These are phyloP conservation scores for Irineochytrium annulatum DNA, from an alignment of 192 early-diverging fungal genomes.

Conservation along the genomic window DNA sequence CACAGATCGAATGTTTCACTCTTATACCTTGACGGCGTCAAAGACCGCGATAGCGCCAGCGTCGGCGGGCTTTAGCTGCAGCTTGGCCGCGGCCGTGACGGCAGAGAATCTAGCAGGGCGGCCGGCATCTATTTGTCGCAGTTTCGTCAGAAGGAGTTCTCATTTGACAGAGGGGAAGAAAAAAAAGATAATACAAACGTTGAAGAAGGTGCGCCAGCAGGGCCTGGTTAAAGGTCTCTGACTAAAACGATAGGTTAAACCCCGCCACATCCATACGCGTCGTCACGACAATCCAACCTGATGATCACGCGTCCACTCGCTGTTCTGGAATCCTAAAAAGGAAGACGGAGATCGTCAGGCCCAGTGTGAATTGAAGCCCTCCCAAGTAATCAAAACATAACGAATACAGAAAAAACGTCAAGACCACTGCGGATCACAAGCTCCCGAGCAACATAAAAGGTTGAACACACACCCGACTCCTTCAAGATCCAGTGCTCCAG, in stretches of 20 bases:
- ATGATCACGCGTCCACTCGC: conserved; percentile 1
- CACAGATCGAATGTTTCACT: neutral
- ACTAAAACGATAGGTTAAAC: too few species aligned
- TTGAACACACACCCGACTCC: neutral
- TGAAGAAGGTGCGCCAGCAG: neutral
- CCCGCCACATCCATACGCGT: too few species aligned
- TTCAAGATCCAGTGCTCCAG: conserved; percentile 8
- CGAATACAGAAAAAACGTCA: too few species aligned
- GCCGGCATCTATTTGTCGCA: neutral
- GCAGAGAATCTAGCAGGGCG: neutral
- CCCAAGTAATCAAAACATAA: too few species aligned
- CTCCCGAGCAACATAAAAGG: neutral
- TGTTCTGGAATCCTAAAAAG: conserved; percentile 4
- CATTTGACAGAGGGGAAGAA: too few species aligned
- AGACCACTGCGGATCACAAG: too few species aligned
- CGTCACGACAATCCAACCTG: too few species aligned
- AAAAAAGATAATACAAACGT: neutral
- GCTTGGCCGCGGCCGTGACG: neutral
- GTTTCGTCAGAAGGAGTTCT: neutral
- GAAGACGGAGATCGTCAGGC: too few species aligned
- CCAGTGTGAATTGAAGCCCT: too few species aligned
- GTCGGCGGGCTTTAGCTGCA: neutral
- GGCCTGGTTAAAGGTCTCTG: neutral
- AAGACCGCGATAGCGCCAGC: neutral
- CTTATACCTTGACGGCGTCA: neutral